Base-by-base conservation (phyloP, 2,329 filamentous ascomycete species). In the Passalora sequoiae region DNA sequence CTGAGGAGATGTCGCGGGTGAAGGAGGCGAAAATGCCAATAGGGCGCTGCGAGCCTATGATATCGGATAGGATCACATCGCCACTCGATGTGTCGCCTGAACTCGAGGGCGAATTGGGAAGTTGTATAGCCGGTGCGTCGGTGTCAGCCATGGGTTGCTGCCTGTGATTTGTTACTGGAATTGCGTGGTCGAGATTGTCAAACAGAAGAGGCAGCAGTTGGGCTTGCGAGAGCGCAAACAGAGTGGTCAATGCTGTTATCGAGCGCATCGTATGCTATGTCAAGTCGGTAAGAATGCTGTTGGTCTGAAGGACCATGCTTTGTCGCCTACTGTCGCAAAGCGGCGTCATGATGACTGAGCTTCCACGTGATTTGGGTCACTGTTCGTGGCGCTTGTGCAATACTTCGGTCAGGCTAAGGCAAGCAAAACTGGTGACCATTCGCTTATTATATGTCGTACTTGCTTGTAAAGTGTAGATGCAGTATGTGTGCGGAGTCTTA, bases 11-110 rank as follows among this genome's bases (percentile, higher is more conserved):
- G 60, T 91, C 83, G 46, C 89, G 80, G 4, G 84, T 83, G 59
- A 94, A 80, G 30, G 81, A 81, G 21, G 87, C 84, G 67, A 96
- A 97, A 55, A 89, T 82, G 51, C 87, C 89, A 61, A 95, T 85
- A 48, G 74, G 77, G 55, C 85, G 81, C 43, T 87, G 81, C 53
- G 82, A 82, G 28, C 85, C 84, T 53, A 96, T 81, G 24, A 95
- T 83, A 66, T 97, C 91, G 30, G 84, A 85, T 43, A 97, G 78
- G 48, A 87, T 79, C 22, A 91, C 77, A 21, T 62, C 64, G 53
- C 50, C 43, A 15, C 50, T 52, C 6, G 45, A 21, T 22, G 43
- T 10, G 16, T 51, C 31, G 39, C 38, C 25, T 32, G 42, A n/a
- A 37, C 43, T 28, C 38, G 48, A 25, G 41, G 29, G 29, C 16